Evolutionary conservation across 2,329 filamentous ascomycete species (phyloP).

Genomic region (Rhynchosporium graminicola): DNA sequence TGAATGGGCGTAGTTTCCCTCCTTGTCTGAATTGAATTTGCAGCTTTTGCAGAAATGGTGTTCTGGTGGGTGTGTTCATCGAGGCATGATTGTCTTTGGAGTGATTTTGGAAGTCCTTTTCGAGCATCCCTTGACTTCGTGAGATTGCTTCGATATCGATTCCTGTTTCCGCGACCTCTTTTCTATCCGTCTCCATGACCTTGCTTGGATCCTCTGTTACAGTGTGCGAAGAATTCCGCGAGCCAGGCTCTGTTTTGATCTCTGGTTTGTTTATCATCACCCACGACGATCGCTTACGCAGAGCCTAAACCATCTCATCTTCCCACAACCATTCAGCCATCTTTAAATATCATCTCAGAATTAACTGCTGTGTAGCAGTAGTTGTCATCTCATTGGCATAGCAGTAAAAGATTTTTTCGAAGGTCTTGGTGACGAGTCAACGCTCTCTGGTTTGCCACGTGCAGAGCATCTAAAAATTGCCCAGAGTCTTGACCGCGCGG

Average conservation of each 20-base stretch:
- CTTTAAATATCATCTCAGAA: conserved; percentile 1
- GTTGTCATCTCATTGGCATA: not conserved
- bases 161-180: not conserved
- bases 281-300: not conserved
- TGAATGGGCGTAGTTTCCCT: conserved; percentile 52
- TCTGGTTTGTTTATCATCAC: conserved; percentile 9
- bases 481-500: conserved; percentile 2
- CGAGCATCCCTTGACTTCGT: conserved; percentile 7
- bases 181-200: not conserved
- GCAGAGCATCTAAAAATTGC: not conserved
- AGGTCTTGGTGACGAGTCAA: conserved; percentile 4
- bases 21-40: conserved; percentile 37
- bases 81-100: conserved; percentile 11
- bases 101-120: conserved; percentile 16
- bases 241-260: not conserved
- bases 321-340: not conserved
- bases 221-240: conserved; percentile 8
- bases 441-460: not conserved
- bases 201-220: not conserved
- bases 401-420: not conserved
- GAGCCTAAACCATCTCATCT: not conserved
- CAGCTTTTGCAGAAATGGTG: conserved; percentile 14
- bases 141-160: not conserved
- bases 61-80: conserved; percentile 10
- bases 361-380: not conserved